A percentile compares a stretch with the other conserved stretches of the same genome.
These are phyloP conservation scores for Dipteronia sinensis DNA, from an alignment of 345 rosid genomes.

Conservation along the genomic window DNA sequence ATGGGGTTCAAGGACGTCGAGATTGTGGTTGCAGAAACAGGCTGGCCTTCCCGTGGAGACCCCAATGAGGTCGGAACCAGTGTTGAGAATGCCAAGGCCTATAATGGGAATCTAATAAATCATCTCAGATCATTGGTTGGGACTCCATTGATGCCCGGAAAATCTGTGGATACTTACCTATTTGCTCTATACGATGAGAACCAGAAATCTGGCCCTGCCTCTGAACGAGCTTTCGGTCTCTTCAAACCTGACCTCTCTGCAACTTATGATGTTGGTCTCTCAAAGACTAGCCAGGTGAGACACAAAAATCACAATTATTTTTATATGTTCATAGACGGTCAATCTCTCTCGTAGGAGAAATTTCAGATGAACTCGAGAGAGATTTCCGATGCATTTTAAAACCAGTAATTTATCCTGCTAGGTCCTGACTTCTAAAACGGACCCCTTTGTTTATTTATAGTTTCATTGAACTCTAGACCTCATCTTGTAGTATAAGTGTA, in stretches of 20 bases:
- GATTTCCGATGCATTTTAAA: neutral
- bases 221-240: conserved; percentile 83
- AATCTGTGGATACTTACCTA: conserved; percentile 84
- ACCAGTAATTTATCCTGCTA: too few species aligned
- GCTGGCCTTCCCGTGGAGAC: conserved; percentile 87
- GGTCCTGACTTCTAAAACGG: too few species aligned
- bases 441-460: too few species aligned
- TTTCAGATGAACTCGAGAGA: neutral
- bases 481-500: too few species aligned
- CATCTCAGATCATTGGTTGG: conserved; percentile 81
- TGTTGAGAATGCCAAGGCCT: conserved; percentile 87
- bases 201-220: conserved; percentile 74
- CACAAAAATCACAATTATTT: neutral
- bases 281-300: conserved; percentile 72
- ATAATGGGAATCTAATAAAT: conserved; percentile 80
- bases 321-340: neutral
- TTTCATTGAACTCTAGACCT: too few species aligned
- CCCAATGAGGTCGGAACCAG: conserved; percentile 73
- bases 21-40: conserved; percentile 90
- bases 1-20: conserved; percentile 76
- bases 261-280: conserved; percentile 68
- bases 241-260: conserved; percentile 73
- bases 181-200: conserved; percentile 92
- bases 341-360: neutral
- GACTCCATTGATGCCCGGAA: conserved; percentile 94